Conservation (phyloP, 2,329 filamentous ascomycete genomes). For the Fusarium transvaalense region DNA sequence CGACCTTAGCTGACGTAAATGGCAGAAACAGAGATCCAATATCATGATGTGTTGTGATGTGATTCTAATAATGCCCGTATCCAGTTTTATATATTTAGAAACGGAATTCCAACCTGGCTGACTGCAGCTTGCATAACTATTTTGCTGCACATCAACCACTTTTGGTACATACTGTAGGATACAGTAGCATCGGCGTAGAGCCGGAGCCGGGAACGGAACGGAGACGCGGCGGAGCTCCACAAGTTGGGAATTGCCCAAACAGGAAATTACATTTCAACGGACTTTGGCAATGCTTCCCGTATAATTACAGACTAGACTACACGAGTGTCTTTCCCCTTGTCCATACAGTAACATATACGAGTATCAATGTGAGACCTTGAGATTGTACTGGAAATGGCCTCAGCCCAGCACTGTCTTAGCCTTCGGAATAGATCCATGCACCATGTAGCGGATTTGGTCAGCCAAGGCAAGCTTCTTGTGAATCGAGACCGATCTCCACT, state of each 20-base stretch:
- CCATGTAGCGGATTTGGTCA: constrained; percentile 4
- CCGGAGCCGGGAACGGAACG: constrained; percentile 28
- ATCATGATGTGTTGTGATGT: background rate
- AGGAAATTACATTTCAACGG: constrained; percentile 17
- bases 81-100: background rate
- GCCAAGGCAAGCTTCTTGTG: background rate
- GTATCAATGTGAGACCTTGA: background rate
- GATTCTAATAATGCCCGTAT: background rate
- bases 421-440: constrained; percentile 7
- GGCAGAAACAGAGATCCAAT: constrained; percentile 5
- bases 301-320: too few species aligned
- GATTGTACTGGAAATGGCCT: background rate
- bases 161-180: too few species aligned
- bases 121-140: background rate
- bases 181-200: constrained; percentile 7
- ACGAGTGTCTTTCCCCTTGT: background rate
- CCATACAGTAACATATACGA: constrained; percentile 10
- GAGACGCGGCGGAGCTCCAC: constrained; percentile 22
- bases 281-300: constrained; percentile 1
- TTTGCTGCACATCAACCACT: constrained; percentile 4
- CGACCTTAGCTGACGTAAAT: constrained; percentile 30
- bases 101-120: background rate
- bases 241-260: constrained; percentile 29
- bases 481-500: constrained; percentile 18
- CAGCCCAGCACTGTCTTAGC: background rate